Base-by-base conservation (phyloP, 2,329 filamentous ascomycete genomes). In the Penicillium freii region DNA sequence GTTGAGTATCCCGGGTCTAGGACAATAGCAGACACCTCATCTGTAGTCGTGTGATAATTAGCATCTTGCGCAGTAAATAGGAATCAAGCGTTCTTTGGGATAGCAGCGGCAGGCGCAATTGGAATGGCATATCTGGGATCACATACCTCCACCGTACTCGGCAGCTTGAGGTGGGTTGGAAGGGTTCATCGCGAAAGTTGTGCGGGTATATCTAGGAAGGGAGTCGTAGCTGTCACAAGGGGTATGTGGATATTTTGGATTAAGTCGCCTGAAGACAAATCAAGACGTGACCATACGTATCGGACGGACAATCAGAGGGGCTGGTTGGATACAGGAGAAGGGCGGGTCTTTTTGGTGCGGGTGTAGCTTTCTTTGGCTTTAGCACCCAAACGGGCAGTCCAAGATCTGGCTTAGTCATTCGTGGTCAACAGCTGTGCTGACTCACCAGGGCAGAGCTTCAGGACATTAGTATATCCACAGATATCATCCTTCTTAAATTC, bases 21-120 rank as follows among this genome's bases (percentile, higher is more conserved):
- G 38, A 99, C 91, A 66, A 99, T 89, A 51, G 95, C 95, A 36
- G 92, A 95, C 64, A 99, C 92, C 80, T 99, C 94, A 81, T 99
- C 94, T 96, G 69, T 45, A 57, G 45, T 60, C 46, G 44, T 27
- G 5, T 11, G 5, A 27, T 15, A 29, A 51, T 23, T 23, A 29
- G 51, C 5, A 40, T 61, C 54, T 39, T 33, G 29, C 17, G 15
- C 25, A 7, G 10, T 33, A 1, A 11, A 21, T 10, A 29, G 9
- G 19, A 2, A 4, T 5, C 5, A 23, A 64, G 27, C 23, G 39
- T 23, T 45, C 19, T 23, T 19, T 44, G 5, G 31, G 9, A 31
- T 45, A 17, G 8, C 6, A 25, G 38, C 42, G 7, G 19, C n/a
- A 21, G 8, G 43, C n/a, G 34, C 49, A 51, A 51, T 56, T 57